These are phyloP conservation scores for Posidonia australis DNA, from an alignment of 106 monocot genomes.

Conservation along the genomic window DNA sequence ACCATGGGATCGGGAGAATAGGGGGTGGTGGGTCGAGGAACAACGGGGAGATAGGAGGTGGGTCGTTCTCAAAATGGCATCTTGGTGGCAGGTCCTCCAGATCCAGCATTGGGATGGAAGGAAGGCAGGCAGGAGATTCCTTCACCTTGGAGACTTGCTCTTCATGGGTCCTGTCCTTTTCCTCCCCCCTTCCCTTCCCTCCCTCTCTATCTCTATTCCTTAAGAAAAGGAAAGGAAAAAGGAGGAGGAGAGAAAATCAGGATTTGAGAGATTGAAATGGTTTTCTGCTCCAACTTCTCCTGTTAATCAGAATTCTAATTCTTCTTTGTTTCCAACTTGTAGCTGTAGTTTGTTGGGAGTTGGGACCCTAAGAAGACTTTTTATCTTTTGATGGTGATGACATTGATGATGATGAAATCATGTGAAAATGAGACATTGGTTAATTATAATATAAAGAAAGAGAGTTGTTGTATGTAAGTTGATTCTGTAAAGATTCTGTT, in stretches of 20 bases:
- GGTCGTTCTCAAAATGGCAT: background rate
- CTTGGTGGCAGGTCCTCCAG: background rate
- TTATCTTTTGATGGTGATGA: too few relatives aligned
- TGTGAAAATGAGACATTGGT: too few relatives aligned
- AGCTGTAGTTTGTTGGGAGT: too few relatives aligned
- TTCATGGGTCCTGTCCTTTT: background rate
- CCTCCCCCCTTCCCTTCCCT: background rate
- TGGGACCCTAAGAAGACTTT: too few relatives aligned
- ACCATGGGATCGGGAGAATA: slow-evolving; percentile 1
- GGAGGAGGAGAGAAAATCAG: background rate
- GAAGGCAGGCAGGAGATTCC: background rate
- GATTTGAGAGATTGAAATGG: background rate
- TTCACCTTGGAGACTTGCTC: background rate
- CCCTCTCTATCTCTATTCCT: background rate
- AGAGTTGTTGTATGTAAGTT: too few relatives aligned
- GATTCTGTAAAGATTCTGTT: too few relatives aligned
- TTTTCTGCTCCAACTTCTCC: too few relatives aligned
- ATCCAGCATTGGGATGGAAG: background rate
- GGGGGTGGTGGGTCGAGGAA: background rate
- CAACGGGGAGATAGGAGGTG: background rate
- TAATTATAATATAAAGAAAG: too few relatives aligned
- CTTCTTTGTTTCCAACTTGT: too few relatives aligned
- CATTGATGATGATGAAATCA: too few relatives aligned
- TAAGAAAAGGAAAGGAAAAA: background rate
- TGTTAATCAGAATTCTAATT: too few relatives aligned